phyloP scores from a whole-genome alignment of 257 asterid species.

The Solanum appendiculatum region DNA sequence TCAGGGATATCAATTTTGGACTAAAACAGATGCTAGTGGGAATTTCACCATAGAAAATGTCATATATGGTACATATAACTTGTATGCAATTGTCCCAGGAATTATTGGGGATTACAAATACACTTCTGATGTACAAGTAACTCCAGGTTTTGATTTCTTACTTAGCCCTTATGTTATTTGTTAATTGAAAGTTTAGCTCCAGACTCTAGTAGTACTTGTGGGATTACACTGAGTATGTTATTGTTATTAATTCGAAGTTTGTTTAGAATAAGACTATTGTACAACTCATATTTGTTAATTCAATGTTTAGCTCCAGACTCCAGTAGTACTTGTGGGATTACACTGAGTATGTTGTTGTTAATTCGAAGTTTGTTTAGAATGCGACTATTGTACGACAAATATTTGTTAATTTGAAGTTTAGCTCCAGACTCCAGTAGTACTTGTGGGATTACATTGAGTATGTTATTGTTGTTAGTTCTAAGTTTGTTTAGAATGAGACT shows the following conservation, averaged over 20 bases:
- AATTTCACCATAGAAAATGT: slow-evolving; percentile 33
- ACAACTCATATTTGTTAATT: background rate
- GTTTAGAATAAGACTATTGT: background rate
- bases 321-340: too few relatives aligned
- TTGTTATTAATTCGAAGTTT: too few relatives aligned
- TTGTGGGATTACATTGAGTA: too few relatives aligned
- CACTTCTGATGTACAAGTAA: slow-evolving; percentile 13
- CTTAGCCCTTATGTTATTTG: background rate
- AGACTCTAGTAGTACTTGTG: background rate
- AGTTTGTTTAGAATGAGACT: too few relatives aligned
- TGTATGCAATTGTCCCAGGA: slow-evolving; percentile 50
- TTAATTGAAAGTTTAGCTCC: background rate
- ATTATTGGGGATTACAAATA: slow-evolving; percentile 52
- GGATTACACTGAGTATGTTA: background rate
- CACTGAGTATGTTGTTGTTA: too few relatives aligned
- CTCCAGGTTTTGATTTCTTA: slow-evolving; percentile 16
- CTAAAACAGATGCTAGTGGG: slow-evolving; percentile 26
- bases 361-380: too few relatives aligned
- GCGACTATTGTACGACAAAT: too few relatives aligned
- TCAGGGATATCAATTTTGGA: slow-evolving; percentile 71
- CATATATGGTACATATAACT: slow-evolving; percentile 36
- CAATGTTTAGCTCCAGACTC: too few relatives aligned
- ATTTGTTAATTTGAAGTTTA: too few relatives aligned
- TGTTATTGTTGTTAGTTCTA: too few relatives aligned
- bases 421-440: too few relatives aligned